Conservation (phyloP, 331 rosid genomes). For the Acacia concinna region DNA sequence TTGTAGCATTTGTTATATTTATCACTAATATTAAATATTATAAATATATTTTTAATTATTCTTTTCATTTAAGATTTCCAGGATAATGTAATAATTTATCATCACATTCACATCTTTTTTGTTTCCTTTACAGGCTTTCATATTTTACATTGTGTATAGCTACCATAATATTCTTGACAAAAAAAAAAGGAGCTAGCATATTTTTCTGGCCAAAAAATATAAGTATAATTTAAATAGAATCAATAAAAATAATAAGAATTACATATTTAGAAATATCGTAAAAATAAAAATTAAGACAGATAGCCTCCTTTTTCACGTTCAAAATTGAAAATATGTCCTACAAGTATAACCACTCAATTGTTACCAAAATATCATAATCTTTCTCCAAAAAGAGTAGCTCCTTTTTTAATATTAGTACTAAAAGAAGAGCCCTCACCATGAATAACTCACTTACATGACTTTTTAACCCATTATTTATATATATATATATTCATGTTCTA, state of each 20-base stretch:
- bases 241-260: background rate
- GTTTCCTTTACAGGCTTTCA: background rate
- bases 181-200: background rate
- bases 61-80: background rate
- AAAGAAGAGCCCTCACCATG: background rate
- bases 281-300: background rate
- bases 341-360: background rate
- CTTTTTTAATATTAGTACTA: too few relatives aligned
- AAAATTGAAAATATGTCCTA: background rate
- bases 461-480: background rate
- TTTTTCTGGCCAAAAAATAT: background rate
- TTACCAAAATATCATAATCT: background rate
- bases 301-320: background rate
- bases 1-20: background rate
- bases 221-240: background rate
- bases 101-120: background rate
- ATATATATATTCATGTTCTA: too few relatives aligned
- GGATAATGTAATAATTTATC: background rate
- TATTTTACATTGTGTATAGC: background rate
- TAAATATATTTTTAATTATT: background rate
- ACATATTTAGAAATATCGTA: background rate
- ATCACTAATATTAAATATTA: too few relatives aligned
- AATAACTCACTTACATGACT: background rate
- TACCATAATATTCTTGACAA: background rate
- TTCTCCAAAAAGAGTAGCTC: background rate